These are phyloP conservation scores for Neurospora sp. DNA, from an alignment of 495 filamentous ascomycete genomes.

Conservation along the genomic window DNA sequence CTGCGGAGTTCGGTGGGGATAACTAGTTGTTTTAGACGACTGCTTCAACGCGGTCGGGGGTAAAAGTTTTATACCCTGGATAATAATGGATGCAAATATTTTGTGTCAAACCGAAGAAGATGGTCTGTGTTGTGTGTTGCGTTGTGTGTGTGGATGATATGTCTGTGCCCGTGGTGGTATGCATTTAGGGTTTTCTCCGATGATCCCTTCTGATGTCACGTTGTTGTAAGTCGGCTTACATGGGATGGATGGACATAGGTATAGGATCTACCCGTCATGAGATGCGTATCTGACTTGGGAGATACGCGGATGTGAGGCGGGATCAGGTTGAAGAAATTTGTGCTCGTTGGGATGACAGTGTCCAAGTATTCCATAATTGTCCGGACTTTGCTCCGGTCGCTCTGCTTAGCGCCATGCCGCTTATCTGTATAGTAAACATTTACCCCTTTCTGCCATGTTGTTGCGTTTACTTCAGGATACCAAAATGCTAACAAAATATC, in stretches of 20 bases:
- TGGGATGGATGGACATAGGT: not conserved
- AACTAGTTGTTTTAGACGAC: constrained; percentile 8
- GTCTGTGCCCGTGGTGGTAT: not conserved
- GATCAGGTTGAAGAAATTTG: not conserved
- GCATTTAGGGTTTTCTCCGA: not conserved
- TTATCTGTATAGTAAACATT: not conserved
- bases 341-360: not conserved
- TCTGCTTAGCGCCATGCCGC: not conserved
- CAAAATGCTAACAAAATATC: too few species aligned
- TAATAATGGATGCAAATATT: not conserved
- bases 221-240: not conserved
- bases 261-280: not conserved
- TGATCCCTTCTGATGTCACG: not conserved
- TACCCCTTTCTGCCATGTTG: too few species aligned
- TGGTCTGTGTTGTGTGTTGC: not conserved
- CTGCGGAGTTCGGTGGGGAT: constrained; percentile 18
- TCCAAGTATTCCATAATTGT: not conserved
- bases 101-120: not conserved
- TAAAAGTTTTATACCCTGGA: not conserved
- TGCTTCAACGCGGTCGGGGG: constrained; percentile 26
- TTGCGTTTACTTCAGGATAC: too few species aligned
- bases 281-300: not conserved
- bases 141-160: not conserved
- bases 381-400: not conserved
- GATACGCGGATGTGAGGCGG: not conserved